Base-by-base conservation (phyloP, 148 eudicot genomes). In the Rhododendron mucronatum region DNA sequence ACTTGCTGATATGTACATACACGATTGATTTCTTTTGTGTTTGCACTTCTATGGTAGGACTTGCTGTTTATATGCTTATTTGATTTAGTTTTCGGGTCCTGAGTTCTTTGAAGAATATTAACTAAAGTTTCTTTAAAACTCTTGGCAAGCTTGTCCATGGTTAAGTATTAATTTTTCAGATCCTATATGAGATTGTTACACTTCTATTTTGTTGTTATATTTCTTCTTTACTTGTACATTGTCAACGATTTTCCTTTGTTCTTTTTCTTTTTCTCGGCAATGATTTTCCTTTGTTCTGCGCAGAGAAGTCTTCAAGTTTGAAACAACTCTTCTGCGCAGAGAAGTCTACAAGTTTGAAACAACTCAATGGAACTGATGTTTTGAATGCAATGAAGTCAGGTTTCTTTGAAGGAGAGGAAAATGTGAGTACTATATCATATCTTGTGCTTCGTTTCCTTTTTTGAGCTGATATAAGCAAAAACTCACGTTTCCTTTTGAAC, bases 361-460 rank as follows among this genome's bases (percentile, higher is more conserved):
- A 87, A 78, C 89, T 90, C 63, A 89, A 83, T 85, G 79, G 87
- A 37, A 86, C 77, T 61, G 84, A 82, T 48, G 82, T 83, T 30
- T 86, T 79, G 79, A 78, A 87, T 83, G 88, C 83, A 57, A 50
- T 23, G 78, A 88, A 79, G 41, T 79, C 86, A 7, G 89, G 87
- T 30, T 71, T 84, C 82, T 50, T 65, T 2, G 94, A 88, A 87
- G 92, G 73, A 86, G 93, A 90, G 59, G 94, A 90, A 88, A 91
- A 92, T 90, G 99, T 96, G 89, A 91, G 98, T 21, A 77, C 45
- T 23, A 33, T 41, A 20, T 50, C 41, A 50, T 48, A 35, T 82
- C 37, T 78, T 23, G 21, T 81, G 44, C 84, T 14, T 59, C 16
- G 63, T 12, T 16, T 39, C 81, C 23, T 33, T 83, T 37, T 65